Base-by-base conservation (phyloP, 2,329 filamentous ascomycete species). In the Orbilia javanica region DNA sequence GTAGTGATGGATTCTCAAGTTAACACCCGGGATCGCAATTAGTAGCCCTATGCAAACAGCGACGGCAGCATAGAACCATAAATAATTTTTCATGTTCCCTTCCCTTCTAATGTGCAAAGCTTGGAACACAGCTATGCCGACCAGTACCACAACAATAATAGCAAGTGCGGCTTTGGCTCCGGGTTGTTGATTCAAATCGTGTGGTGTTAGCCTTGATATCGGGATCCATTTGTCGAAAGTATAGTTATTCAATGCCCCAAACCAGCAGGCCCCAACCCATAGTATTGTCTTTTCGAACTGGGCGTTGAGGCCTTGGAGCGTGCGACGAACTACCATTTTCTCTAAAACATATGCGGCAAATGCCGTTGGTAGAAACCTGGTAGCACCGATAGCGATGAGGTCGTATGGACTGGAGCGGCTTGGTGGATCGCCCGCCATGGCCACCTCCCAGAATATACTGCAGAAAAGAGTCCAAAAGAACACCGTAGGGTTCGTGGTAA, bases 1-100 rank as follows among this genome's bases (percentile, higher is more conserved):
- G 83, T 98, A 99, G 84, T 99, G 96, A 83, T 99, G 96, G 71
- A 99, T 94, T 36, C 96, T 90, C 62, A 99, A 87, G 79, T 90
- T 92, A 64, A 97, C 89, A 6, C 90, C 89, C 0, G 95, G 95
- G 39, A 98, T 89, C n/a, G 92, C n/a, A 93, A 98, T 1, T 93
- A 97, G 7, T 92, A 96, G 42, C 97, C 76, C 95, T 13, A 98
- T 89, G 83, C 94, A 97, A 52, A 93, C 93, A 83, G 97, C 96
- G 2, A 93, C 96, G 22, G 96, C 91, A 15, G 93, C 93, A 83
- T 98, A 98, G 7, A 98, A 88, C 0, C 94, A 94, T 4, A 97
- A 88, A 82, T 94, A 95, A 44, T 88, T 88, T 31, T 92, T 88
- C 80, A 98, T 88, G 1, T 93, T 90, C 0, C 91, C 95, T 83